Evolutionary conservation across 2,329 filamentous ascomycete genomes (phyloP).

Genomic region (Alternaria incomplexa): DNA sequence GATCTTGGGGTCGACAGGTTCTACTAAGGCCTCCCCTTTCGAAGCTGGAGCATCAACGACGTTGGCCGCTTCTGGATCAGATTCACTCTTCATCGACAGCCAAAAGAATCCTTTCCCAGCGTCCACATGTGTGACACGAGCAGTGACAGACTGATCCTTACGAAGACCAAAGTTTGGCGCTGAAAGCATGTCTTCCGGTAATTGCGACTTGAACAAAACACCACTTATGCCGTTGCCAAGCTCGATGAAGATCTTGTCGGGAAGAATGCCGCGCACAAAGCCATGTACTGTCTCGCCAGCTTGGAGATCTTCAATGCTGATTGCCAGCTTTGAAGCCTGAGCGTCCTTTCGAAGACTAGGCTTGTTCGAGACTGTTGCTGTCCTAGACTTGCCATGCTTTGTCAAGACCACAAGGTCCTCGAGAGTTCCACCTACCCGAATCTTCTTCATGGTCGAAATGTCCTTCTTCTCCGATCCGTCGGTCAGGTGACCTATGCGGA

Average conservation of each 20-base stretch:
- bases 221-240: slow-evolving; percentile 80
- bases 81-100: slow-evolving; percentile 64
- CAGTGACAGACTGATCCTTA: slow-evolving; percentile 75
- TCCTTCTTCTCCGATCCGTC: slow-evolving; percentile 85
- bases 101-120: slow-evolving; percentile 72
- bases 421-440: slow-evolving; percentile 83
- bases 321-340: slow-evolving; percentile 74
- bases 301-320: slow-evolving; percentile 72
- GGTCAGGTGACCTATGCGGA: slow-evolving; percentile 79
- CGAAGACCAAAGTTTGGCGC: slow-evolving; percentile 79
- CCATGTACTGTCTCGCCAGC: slow-evolving; percentile 73
- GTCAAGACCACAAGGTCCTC: slow-evolving; percentile 84
- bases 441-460: slow-evolving; percentile 75
- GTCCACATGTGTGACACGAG: slow-evolving; percentile 76
- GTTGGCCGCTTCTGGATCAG: slow-evolving; percentile 47
- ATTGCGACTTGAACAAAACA: slow-evolving; percentile 77
- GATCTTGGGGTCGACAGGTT: slow-evolving; percentile 70
- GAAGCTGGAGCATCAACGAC: slow-evolving; percentile 26
- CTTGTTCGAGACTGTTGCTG: slow-evolving; percentile 81
- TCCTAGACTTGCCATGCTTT: slow-evolving; percentile 78
- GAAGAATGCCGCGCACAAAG: slow-evolving; percentile 84
- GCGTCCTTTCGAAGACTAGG: slow-evolving; percentile 78
- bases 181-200: slow-evolving; percentile 71
- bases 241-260: slow-evolving; percentile 84
- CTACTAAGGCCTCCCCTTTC: slow-evolving; percentile 54